These are phyloP conservation scores for Clarireedia monteithiana DNA, from an alignment of 2,329 filamentous ascomycete genomes.

Conservation along the genomic window DNA sequence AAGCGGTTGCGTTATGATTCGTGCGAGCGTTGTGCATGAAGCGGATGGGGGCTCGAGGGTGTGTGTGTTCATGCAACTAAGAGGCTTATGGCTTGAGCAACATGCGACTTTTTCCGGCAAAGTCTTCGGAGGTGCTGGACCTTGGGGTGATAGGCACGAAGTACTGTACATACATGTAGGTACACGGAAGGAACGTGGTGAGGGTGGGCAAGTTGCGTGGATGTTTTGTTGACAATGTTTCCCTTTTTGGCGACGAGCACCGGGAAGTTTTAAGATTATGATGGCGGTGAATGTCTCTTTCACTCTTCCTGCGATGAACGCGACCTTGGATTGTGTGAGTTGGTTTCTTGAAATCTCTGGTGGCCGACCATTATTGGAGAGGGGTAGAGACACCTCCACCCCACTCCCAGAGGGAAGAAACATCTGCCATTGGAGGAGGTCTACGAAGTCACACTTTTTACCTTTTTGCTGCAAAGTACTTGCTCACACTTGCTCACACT, in stretches of 20 bases:
- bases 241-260: not conserved
- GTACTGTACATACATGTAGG: not conserved
- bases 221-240: not conserved
- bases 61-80: not conserved
- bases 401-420: too few species aligned
- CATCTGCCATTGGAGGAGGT: not conserved
- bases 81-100: not conserved
- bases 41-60: not conserved
- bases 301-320: not conserved
- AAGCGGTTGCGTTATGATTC: not conserved
- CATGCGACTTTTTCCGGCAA: not conserved
- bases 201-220: constrained; percentile 10
- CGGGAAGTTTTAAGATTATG: not conserved
- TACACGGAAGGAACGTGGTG: not conserved
- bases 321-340: not conserved
- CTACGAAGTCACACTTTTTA: too few species aligned
- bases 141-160: not conserved
- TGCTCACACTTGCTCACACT: too few species aligned
- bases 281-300: not conserved
- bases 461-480: too few species aligned
- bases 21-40: not conserved
- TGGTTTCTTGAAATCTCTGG: too few species aligned
- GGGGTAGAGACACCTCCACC: too few species aligned
- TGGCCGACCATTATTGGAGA: too few species aligned
- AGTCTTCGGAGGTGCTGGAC: not conserved